Evolutionary conservation across 345 rosid genomes (phyloP).

Genomic region (Raphanus raphanistrum): DNA sequence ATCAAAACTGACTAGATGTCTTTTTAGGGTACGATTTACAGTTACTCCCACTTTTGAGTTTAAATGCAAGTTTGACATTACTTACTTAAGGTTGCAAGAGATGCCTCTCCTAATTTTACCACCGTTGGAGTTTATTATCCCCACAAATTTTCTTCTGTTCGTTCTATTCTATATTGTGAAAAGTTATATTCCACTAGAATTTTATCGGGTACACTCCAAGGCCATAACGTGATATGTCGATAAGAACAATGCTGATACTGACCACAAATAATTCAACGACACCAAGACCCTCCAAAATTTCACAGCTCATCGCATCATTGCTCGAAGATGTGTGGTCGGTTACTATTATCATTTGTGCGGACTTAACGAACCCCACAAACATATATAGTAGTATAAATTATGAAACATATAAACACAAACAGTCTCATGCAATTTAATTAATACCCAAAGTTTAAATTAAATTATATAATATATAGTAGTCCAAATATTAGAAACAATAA

Average conservation of each 20-base stretch:
- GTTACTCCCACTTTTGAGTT: background rate
- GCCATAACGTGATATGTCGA: constrained; percentile 6
- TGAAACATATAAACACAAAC: constrained; percentile 25
- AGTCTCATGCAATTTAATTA: constrained; percentile 18
- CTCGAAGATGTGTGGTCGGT: background rate
- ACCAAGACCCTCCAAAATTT: constrained; percentile 20
- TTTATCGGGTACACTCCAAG: background rate
- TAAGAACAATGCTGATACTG: background rate
- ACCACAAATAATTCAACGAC: background rate
- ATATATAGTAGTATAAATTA: background rate
- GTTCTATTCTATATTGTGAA: background rate
- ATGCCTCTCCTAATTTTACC: background rate
- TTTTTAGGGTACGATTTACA: background rate
- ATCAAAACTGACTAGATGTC: background rate
- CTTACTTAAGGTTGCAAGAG: background rate
- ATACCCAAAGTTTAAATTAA: background rate
- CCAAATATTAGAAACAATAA: constrained; percentile 23
- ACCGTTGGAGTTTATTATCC: background rate
- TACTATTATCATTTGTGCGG: background rate
- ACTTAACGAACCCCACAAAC: background rate
- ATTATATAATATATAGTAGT: background rate
- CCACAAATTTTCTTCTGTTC: background rate
- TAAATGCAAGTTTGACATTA: background rate
- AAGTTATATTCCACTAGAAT: background rate
- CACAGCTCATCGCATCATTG: constrained; percentile 27